phyloP scores from a whole-genome alignment of 2,329 filamentous ascomycete species.

The Botrytis deweyae region DNA sequence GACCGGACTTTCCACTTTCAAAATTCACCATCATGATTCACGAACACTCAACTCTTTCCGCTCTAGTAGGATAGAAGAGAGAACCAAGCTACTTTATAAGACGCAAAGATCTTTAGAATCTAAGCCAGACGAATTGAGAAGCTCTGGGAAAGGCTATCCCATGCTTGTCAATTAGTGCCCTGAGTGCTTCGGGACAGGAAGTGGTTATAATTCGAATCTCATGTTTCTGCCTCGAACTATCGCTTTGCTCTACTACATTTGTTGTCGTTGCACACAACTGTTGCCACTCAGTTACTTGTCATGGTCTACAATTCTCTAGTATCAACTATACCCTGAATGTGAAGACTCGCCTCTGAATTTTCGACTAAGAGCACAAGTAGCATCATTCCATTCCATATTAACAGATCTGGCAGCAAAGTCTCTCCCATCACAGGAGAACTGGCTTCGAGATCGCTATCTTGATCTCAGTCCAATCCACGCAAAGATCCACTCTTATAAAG shows the following conservation, averaged over 20 bases:
- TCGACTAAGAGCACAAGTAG: not conserved
- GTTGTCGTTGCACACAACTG: not conserved
- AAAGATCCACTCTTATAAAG: not conserved
- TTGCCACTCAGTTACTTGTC: no score
- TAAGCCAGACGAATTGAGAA: no score
- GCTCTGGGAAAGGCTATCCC: no score
- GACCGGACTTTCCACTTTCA: not conserved
- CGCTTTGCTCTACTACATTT: not conserved
- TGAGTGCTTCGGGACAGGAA: no score
- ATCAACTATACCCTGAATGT: not conserved
- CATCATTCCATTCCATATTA: not conserved
- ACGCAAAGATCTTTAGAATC: not conserved
- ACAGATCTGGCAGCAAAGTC: not conserved
- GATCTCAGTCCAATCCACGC: not conserved
- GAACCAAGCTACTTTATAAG: not conserved
- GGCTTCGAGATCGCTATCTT: not conserved
- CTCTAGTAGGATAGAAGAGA: accelerated
- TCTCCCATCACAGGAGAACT: not conserved
- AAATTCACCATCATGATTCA: not conserved
- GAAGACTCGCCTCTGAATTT: not conserved
- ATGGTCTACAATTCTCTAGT: not conserved
- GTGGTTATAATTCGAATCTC: no score
- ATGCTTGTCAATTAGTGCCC: no score
- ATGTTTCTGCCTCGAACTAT: not conserved
- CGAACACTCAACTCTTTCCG: not conserved